Conservation (phyloP, 1,284 basidiomycete genomes). For the Moesziomyces parantarcticus region DNA sequence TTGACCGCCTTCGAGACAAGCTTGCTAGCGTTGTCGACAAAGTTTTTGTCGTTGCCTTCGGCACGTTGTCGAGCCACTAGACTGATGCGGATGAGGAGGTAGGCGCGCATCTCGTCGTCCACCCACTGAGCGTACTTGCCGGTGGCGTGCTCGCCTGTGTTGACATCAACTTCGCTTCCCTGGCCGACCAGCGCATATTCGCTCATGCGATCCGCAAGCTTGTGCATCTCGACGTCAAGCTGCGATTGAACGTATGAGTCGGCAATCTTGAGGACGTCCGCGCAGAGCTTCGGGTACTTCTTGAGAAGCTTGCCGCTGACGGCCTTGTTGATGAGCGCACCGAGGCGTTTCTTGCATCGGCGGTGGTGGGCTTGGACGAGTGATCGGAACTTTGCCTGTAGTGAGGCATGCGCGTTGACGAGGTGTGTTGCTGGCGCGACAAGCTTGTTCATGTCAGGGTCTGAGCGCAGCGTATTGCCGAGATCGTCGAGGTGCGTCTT, state of each 20-base stretch:
- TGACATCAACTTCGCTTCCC: background rate
- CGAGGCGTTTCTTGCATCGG: background rate
- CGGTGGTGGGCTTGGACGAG: constrained; percentile 3
- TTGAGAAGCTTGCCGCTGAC: background rate
- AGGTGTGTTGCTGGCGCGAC: background rate
- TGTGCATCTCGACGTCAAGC: constrained; percentile 14
- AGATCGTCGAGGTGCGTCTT: background rate
- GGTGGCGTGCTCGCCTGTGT: background rate
- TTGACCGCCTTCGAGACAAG: background rate
- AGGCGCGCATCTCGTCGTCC: constrained; percentile 2
- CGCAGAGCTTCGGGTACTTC: constrained; percentile 7
- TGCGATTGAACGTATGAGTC: constrained; percentile 3
- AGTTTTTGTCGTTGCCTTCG: background rate
- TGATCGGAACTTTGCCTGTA: constrained; percentile 13
- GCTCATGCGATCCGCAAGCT: constrained; percentile 5
- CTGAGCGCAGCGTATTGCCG: background rate
- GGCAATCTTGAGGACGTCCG: constrained; percentile 12
- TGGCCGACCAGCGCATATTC: constrained; percentile 6
- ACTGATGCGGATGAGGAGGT: constrained; percentile 4
- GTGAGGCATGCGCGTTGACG: background rate
- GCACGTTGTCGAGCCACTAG: constrained; percentile 1
- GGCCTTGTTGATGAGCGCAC: constrained; percentile 3
- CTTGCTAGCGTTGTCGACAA: background rate
- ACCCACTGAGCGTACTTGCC: constrained; percentile 12
- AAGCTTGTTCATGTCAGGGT: background rate